Conservation (phyloP, 345 rosid species). For the Eucalyptus dawsonii region DNA sequence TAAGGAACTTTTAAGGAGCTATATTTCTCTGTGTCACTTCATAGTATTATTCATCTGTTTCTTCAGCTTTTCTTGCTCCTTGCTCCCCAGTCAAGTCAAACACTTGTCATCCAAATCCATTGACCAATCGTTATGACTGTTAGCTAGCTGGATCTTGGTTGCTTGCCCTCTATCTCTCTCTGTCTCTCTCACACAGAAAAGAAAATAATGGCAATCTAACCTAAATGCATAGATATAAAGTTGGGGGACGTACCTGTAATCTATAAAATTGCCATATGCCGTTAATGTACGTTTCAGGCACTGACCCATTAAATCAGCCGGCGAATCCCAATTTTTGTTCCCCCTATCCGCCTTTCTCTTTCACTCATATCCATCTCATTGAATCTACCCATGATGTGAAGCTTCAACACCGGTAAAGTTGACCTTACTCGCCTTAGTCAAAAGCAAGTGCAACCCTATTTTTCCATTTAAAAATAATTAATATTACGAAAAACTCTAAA, state of each 20-base stretch:
- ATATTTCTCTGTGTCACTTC: not conserved
- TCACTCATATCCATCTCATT: not conserved
- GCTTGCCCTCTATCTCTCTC: not conserved
- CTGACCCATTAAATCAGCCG: not conserved
- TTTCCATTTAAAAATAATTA: fast-evolving
- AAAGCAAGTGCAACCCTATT: not conserved
- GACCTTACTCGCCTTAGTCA: not conserved
- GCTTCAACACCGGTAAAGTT: not conserved
- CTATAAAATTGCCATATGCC: not conserved
- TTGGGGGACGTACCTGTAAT: not conserved
- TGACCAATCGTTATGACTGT: not conserved
- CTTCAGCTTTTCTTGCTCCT: not conserved
- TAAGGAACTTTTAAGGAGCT: not conserved
- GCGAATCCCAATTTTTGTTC: not conserved
- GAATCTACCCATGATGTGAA: not conserved
- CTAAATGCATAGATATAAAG: not conserved
- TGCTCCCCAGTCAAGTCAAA: not conserved
- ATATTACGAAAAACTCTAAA: fast-evolving
- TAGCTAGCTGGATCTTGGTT: not conserved
- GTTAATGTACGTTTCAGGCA: not conserved
- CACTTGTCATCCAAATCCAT: not conserved
- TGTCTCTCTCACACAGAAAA: not conserved
- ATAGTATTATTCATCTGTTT: not conserved
- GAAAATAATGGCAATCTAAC: not conserved
- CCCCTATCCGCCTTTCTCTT: not conserved